Base-by-base conservation (phyloP, 495 filamentous ascomycete species). In the Achaetomiella virescens region DNA sequence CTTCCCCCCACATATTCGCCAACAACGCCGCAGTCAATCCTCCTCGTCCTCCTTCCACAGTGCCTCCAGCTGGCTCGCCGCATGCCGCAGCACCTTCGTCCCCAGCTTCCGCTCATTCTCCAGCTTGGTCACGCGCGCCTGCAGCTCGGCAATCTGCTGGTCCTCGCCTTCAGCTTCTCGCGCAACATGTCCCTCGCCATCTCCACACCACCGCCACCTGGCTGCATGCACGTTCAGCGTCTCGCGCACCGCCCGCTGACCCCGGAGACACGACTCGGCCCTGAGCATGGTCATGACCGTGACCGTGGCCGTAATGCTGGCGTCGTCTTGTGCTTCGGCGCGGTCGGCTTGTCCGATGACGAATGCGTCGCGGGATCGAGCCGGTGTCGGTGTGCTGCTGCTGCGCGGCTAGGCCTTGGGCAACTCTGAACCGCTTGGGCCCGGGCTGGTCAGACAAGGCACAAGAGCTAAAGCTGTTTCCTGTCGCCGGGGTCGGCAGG, bases 161-260 rank as follows among this genome's bases (percentile, higher is more conserved):
- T 90, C 83, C 84, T 84, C 22, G 74, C 75, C 63, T 81, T 83
- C n/a, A 87, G 57, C 6, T 79, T 77, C 1, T 75, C 68, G 24
- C 89, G 67, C 1, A 80, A 72, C 20, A 84, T 78, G 52, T 91
- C 87, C 6, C 87, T 67, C 0, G 83, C 85, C 3, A 75, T 75
- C 25, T 76, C 72, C 18, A 88, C 74, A 1, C 86, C 86, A 56
- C n/a, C 72, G 75, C 8, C 68, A 73, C 37, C 73, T 75, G 48
- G 82, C 64, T 11, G 82, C 80, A 58, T 87, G 77, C 36, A 66
- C 74, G 33, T 82, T 77, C 17, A 90, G 70, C 3, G 81, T 60
- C 21, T 62, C 59, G 3, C 72, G 71, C 2, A 87, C 48, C 24
- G 70, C 73, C 9, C 73, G 66, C 12, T 6, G 74, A 72, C 18